Conservation (phyloP, 805 yeast species). For the Grigorovia jiainica region DNA sequence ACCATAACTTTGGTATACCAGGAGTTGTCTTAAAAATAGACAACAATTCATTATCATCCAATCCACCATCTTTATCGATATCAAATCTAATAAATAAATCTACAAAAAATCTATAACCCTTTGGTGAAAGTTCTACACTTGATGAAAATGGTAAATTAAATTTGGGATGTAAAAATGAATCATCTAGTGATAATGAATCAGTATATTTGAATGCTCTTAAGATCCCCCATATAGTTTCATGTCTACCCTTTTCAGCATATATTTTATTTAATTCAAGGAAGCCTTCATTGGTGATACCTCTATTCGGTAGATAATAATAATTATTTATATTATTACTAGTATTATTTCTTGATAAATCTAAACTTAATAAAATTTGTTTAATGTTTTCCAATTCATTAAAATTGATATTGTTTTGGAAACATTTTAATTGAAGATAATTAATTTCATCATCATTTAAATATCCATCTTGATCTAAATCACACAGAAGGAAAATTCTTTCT, state of each 20-base stretch:
- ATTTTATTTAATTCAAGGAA: slow-evolving; percentile 69
- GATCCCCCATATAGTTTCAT: slow-evolving; percentile 96
- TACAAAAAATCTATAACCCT: slow-evolving; percentile 85
- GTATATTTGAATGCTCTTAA: slow-evolving; percentile 83
- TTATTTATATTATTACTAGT: too few relatives aligned
- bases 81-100: slow-evolving; percentile 84
- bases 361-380: slow-evolving; percentile 26
- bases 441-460: slow-evolving; percentile 64
- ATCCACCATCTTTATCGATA: slow-evolving; percentile 93
- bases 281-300: slow-evolving; percentile 64
- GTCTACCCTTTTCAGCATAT: slow-evolving; percentile 86
- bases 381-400: slow-evolving; percentile 40
- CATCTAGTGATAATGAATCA: slow-evolving; percentile 78
- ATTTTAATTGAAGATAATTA: slow-evolving; percentile 55
- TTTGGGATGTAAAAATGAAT: slow-evolving; percentile 67
- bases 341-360: neutral
- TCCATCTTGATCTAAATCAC: slow-evolving; percentile 90
- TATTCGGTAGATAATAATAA: slow-evolving; percentile 28
- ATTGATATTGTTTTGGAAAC: slow-evolving; percentile 56
- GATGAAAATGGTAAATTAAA: slow-evolving; percentile 64
- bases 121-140: slow-evolving; percentile 85
- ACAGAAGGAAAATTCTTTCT: slow-evolving; percentile 68
- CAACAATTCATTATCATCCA: slow-evolving; percentile 61
- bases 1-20: slow-evolving; percentile 84
- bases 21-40: slow-evolving; percentile 82